A percentile compares a stretch with the other conserved stretches of the same genome.
These are phyloP conservation scores for Geosmithia putterillii DNA, from an alignment of 2,329 filamentous ascomycete genomes.

Conservation along the genomic window DNA sequence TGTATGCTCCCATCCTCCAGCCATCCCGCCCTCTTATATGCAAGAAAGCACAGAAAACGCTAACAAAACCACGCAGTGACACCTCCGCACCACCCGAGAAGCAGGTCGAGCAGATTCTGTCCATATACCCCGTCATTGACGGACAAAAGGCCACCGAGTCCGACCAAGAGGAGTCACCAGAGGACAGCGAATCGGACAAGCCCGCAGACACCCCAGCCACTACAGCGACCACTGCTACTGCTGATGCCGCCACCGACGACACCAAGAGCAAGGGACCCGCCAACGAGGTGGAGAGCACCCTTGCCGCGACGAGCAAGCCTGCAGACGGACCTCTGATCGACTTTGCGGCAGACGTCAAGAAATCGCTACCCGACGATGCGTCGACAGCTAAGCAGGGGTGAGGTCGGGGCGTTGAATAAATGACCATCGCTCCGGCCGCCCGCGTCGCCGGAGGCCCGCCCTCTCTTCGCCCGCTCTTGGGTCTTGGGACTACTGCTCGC, in stretches of 20 bases:
- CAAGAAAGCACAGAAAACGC: background rate
- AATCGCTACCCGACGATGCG: constrained; percentile 25
- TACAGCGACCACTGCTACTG: no score
- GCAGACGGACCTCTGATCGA: constrained; percentile 40
- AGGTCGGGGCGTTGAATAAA: background rate
- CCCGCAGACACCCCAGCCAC: background rate
- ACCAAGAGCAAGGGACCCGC: constrained; percentile 3
- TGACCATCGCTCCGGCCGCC: no score
- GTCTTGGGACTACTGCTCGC: no score
- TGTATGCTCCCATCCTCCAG: constrained; percentile 56
- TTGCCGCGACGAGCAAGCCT: constrained; percentile 33
- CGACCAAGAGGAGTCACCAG: background rate
- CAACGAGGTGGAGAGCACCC: constrained; percentile 28
- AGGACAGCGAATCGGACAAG: constrained; percentile 3
- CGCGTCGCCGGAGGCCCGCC: no score
- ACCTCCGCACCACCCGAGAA: constrained; percentile 45
- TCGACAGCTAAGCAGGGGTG: background rate
- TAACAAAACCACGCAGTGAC: constrained; percentile 12
- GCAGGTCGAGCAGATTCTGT: constrained; percentile 70
- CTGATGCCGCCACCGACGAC: no score
- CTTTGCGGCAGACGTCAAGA: constrained; percentile 42
- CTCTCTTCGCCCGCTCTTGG: no score
- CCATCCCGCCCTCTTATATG: background rate
- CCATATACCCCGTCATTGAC: constrained; percentile 73
- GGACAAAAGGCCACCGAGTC: constrained; percentile 49